A percentile compares a stretch with the other conserved stretches of the same genome.
These are phyloP conservation scores for Petunia secreta DNA, from an alignment of 257 asterid genomes.

Conservation along the genomic window DNA sequence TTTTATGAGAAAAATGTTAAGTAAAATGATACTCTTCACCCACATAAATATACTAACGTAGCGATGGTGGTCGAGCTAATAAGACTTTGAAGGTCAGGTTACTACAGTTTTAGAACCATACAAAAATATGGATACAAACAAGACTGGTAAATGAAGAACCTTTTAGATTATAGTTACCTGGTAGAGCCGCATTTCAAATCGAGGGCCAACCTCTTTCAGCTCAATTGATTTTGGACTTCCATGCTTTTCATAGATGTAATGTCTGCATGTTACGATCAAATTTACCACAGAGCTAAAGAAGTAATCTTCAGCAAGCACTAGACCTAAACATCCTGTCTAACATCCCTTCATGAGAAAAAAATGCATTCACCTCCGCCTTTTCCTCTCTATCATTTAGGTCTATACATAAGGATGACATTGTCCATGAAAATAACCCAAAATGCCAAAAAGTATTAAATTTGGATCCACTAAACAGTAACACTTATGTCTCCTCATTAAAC, in stretches of 20 bases:
- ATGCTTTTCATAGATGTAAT: conserved; percentile 75
- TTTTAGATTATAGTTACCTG: conserved; percentile 49
- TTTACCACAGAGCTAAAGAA: conserved; percentile 18
- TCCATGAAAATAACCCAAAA: no score
- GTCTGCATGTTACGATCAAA: conserved; percentile 53
- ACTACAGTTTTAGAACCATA: not conserved
- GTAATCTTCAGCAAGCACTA: not conserved
- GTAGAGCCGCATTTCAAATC: conserved; percentile 81
- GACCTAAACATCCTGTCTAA: no score
- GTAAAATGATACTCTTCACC: not conserved
- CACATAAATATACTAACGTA: not conserved
- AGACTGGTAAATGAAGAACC: not conserved
- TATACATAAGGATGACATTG: not conserved
- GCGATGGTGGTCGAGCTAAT: not conserved
- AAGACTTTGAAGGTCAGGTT: not conserved
- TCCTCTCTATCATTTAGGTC: not conserved
- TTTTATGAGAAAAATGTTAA: not conserved
- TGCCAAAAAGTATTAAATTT: no score
- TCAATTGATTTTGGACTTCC: conserved; percentile 89
- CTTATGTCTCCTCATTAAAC: no score
- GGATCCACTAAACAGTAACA: no score
- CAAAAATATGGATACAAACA: not conserved
- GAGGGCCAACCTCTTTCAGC: conserved; percentile 88
- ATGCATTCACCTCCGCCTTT: no score
- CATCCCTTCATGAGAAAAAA: no score